Base-by-base conservation (phyloP, 2,329 filamentous ascomycete species). In the Stagonosporopsis rhizophila region DNA sequence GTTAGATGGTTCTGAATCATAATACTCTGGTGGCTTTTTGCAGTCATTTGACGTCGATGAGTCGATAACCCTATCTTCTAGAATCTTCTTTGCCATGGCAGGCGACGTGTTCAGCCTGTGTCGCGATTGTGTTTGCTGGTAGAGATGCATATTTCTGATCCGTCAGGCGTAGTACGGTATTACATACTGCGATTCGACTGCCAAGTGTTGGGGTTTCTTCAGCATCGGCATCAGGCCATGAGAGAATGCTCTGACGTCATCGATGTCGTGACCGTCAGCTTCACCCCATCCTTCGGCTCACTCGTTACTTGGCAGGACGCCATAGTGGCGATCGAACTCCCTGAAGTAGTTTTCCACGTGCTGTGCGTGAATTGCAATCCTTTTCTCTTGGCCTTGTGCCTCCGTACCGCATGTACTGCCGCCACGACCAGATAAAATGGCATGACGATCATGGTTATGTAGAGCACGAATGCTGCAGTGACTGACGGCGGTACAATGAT, bases 1-100 rank as follows among this genome's bases (percentile, higher is more conserved):
- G 14, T 19, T 37, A 9, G 50, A 34, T 1, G 49, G 42, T 5
- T 52, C 49, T 1, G 49, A 46, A n/a, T 52, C 50, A 25, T 52
- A 41, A 35, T 52, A 52, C 17, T 17, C 19, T 27, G 50, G 50
- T 8, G 27, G 42, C 9, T 34, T 25, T 9, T 2, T n/a, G 28
- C n/a, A 14, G 4, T 11, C 17, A 27, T 17, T 2, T 9, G 28
- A 7, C 12, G 30, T 42, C 15, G 12, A 23, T 7, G 28, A 14
- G 6, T 5, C 8, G 4, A 11, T 23, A 1, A 19, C 2, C 4
- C 2, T n/a, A 9, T 22, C 9, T 22, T 28, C 8, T 1, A 9
- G 23, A 3, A 11, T 44, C n/a, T 44, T 44, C n/a, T 4, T 28
- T 15, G 17, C 8, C 11, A 9, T 44, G 11, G n/a, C 2, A 9